These are phyloP conservation scores for Penicillium hordei DNA, from an alignment of 2,329 filamentous ascomycete genomes.

Conservation along the genomic window DNA sequence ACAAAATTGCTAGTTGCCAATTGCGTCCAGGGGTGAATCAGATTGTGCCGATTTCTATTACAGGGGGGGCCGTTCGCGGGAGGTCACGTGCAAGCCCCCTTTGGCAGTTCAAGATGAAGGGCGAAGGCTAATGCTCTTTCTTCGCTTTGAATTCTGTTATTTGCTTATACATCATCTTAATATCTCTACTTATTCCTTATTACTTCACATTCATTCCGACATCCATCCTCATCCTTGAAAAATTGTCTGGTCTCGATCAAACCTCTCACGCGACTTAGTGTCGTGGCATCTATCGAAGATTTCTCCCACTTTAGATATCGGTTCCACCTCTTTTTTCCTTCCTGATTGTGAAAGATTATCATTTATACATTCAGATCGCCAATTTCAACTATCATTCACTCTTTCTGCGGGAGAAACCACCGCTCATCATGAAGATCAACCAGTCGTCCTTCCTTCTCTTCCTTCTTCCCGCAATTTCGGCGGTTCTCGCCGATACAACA, in stretches of 20 bases:
- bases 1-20: background rate
- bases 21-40: background rate
- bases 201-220: background rate
- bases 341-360: background rate
- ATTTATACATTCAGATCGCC: background rate
- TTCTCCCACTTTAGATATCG: conserved; percentile 2
- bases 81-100: conserved; percentile 8
- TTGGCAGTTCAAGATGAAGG: background rate
- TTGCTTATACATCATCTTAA: conserved; percentile 2
- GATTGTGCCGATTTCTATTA: background rate
- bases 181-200: background rate
- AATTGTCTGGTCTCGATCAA: background rate
- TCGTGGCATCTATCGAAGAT: conserved; percentile 5
- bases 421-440: conserved; percentile 36
- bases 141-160: background rate
- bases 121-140: background rate
- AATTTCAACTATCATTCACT: conserved; percentile 2
- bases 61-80: conserved; percentile 4
- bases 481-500: conserved; percentile 23
- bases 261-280: background rate
- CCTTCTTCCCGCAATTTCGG: conserved; percentile 36
- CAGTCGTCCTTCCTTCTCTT: conserved; percentile 36
- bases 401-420: conserved; percentile 9
- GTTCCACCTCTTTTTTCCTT: background rate
- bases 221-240: background rate